These are phyloP conservation scores for Umbellularia californica DNA, from an alignment of 164 flowering plant genomes.

Conservation along the genomic window DNA sequence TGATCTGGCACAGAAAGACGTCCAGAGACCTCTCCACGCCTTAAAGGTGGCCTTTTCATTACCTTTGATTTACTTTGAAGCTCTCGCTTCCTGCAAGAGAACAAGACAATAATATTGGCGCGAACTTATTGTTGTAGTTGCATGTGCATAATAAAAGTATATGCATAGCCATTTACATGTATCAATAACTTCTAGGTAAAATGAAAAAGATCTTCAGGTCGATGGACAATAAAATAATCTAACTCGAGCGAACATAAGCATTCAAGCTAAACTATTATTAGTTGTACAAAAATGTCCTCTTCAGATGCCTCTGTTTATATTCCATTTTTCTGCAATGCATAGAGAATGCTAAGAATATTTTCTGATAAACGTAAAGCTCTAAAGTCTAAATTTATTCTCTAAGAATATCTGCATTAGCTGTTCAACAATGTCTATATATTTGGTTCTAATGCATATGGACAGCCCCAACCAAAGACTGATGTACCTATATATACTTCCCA, in stretches of 20 bases:
- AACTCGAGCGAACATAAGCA: not conserved
- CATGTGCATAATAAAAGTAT: not conserved
- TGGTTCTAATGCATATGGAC: too few relatives aligned
- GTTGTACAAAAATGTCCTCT: not conserved
- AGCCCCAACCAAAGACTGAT: too few relatives aligned
- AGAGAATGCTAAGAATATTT: not conserved
- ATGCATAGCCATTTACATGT: not conserved
- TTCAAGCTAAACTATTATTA: not conserved
- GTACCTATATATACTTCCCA: too few relatives aligned
- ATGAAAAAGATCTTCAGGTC: not conserved
- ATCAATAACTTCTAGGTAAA: not conserved
- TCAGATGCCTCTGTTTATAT: not conserved
- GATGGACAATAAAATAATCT: not conserved
- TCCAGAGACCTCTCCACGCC: constrained; percentile 78
- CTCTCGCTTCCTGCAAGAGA: constrained; percentile 53
- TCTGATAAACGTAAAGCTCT: too few relatives aligned
- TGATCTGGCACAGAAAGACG: constrained; percentile 77
- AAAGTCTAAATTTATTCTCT: too few relatives aligned
- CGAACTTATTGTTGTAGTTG: not conserved
- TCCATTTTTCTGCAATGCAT: not conserved
- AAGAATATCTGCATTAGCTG: too few relatives aligned
- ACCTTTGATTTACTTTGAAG: constrained; percentile 27
- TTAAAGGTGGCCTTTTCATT: constrained; percentile 54
- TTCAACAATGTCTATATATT: too few relatives aligned
- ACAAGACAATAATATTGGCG: not conserved